Evolutionary conservation across 345 rosid species (phyloP).

Genomic region (Eutrema japonicum): DNA sequence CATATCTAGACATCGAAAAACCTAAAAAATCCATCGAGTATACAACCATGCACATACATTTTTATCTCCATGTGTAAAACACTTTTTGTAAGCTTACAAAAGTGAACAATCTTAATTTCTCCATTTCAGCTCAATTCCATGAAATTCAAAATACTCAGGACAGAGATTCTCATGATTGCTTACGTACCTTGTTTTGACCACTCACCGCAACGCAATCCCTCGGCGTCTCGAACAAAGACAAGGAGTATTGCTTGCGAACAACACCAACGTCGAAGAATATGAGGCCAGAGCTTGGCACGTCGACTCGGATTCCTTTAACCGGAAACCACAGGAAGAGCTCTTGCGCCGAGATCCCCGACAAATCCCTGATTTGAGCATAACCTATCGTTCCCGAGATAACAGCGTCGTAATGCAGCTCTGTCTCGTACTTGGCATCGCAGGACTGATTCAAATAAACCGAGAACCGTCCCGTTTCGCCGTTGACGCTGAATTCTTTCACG

Average conservation of each 20-base stretch:
- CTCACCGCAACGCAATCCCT: conserved; percentile 65
- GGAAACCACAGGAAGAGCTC: conserved; percentile 92
- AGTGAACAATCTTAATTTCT: too few species aligned
- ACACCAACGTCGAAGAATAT: conserved; percentile 89
- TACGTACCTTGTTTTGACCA: conserved; percentile 24
- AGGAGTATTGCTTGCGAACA: conserved; percentile 73
- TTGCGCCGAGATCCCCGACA: conserved; percentile 77
- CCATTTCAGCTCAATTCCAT: not conserved
- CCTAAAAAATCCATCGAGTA: too few species aligned
- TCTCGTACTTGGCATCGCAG: conserved; percentile 87
- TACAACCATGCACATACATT: too few species aligned
- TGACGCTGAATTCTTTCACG: conserved; percentile 55
- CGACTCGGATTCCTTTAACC: conserved; percentile 79
- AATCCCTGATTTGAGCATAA: conserved; percentile 64
- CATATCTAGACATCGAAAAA: too few species aligned
- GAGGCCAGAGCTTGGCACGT: conserved; percentile 81
- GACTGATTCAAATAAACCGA: conserved; percentile 77
- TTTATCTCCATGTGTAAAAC: too few species aligned
- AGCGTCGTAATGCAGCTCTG: conserved; percentile 71
- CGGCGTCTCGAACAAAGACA: conserved; percentile 86
- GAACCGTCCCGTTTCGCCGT: conserved; percentile 59
- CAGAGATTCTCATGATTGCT: too few species aligned
- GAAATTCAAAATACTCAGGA: not conserved
- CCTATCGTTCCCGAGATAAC: conserved; percentile 69
- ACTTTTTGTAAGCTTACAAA: too few species aligned